Conservation (phyloP, 1,139 yeast species). For the Eremothecium sinecaudum region DNA sequence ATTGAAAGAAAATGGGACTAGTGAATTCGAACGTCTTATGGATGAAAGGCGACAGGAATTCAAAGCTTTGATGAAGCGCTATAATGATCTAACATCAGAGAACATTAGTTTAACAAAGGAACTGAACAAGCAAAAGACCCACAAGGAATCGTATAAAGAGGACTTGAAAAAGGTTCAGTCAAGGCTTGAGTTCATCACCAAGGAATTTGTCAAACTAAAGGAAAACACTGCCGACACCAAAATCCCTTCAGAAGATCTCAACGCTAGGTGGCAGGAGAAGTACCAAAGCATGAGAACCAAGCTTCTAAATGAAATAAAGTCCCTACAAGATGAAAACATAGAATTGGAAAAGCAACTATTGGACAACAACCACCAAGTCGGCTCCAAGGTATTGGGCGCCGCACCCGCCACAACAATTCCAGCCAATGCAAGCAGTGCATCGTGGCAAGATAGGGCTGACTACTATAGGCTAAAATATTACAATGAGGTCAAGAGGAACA, state of each 20-base stretch:
- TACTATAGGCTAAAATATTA: conserved; percentile 27
- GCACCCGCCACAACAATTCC: conserved; percentile 3
- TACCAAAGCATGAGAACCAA: conserved; percentile 23
- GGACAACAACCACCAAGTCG: conserved; percentile 6
- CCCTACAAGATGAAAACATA: conserved; percentile 22
- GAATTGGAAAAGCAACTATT: conserved; percentile 16
- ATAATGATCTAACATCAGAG: conserved; percentile 10
- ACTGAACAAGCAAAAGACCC: conserved; percentile 12
- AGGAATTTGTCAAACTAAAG: conserved; percentile 17
- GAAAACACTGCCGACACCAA: conserved; percentile 9
- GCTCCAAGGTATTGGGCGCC: conserved; percentile 7
- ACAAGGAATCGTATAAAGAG: conserved; percentile 19
- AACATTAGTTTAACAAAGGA: conserved; percentile 12
- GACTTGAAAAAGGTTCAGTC: conserved; percentile 17
- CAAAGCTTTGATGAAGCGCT: conserved; percentile 11
- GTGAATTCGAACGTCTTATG: conserved; percentile 7
- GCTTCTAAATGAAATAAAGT: conserved; percentile 18
- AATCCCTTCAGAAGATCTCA: conserved; percentile 6
- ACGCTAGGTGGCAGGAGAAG: conserved; percentile 13
- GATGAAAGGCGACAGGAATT: conserved; percentile 12
- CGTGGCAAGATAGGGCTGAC: conserved; percentile 22
- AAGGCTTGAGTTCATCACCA: conserved; percentile 19
- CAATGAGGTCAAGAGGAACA: conserved; percentile 26
- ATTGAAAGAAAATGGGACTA: conserved; percentile 9
- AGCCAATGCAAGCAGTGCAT: conserved; percentile 5